Evolutionary conservation across 2,329 filamentous ascomycete species (phyloP), one percentile per base, ranked within the genome.

Genomic region (Sclerotinia borealis): DNA sequence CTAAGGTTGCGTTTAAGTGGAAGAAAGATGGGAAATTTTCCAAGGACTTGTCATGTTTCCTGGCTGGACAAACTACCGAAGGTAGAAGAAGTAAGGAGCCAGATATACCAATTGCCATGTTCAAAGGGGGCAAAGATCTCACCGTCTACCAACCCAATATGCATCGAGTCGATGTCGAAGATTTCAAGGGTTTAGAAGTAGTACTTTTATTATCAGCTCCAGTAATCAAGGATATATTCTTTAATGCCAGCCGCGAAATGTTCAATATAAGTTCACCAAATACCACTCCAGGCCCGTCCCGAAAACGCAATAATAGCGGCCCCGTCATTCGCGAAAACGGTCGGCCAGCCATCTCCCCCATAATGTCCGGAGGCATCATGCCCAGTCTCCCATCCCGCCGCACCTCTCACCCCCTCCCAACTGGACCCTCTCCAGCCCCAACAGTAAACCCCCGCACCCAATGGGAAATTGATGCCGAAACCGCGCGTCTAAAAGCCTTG

Each of bases 111-210:
- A 83, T 98, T n/a, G 92, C 92, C 2, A 83, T 98, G 70, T 96
- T 93, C 80, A 87, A 89, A 68, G 83, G 84, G 22, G 80, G 88
- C 31, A 88, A 85, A 69, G 77, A 79, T 54, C 77, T 98, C 64
- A 96, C 93, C 2, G 83, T 99, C 48, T 97, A 98, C 78, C 91
- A 99, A 76, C 91, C 93, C 6, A 98, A 98, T 73, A 81, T 98
- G 72, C 88, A 89, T 66, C 83, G 95, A 8, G 89, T 98, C 13
- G 93, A 98, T 49, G 86, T 98, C 66, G 92, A 99, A 75, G 95
- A 99, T 76, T 86, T 89, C 63, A 98, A 97, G 75, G 95, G 95
- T 0, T 79, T 98, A 4, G 95, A 99, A 74, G 84, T 98, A 1
- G 87, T 93, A 1, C 77, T 98, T 22, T 74, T 89, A 25, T 75